Evolutionary conservation across 164 flowering plant species (phyloP).

Genomic region (Nymphaea colorata): DNA sequence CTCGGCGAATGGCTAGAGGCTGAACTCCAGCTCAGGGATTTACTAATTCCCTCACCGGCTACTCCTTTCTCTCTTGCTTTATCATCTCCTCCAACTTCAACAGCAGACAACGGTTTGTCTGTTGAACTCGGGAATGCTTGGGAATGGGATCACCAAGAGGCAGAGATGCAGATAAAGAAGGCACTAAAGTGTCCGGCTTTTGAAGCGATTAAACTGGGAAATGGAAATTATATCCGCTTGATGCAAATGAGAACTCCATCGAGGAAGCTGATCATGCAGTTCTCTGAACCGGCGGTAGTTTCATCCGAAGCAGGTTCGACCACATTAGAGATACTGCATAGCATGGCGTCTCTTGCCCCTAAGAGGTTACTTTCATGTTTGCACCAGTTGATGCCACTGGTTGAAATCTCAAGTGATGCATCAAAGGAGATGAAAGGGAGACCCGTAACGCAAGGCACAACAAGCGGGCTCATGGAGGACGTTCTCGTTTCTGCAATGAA

Average conservation of each 20-base stretch:
- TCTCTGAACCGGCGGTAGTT: neutral
- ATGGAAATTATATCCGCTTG: neutral
- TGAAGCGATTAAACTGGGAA: neutral
- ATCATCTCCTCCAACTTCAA: neutral
- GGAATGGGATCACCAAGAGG: neutral
- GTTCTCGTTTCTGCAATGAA: neutral
- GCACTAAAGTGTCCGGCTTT: neutral
- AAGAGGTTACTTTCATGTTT: neutral
- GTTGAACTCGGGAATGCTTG: too few species aligned
- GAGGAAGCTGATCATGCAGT: neutral
- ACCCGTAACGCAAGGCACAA: neutral
- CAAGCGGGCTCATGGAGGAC: neutral
- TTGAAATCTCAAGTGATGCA: neutral
- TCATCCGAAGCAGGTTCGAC: neutral
- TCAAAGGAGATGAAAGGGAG: neutral
- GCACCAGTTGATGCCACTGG: neutral
- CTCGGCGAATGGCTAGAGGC: constrained; percentile 2
- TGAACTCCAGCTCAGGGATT: neutral
- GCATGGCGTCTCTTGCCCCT: neutral
- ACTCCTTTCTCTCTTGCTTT: neutral
- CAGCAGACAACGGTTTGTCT: too few species aligned
- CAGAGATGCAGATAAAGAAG: neutral
- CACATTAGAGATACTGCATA: neutral
- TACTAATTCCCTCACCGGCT: neutral
- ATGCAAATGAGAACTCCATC: neutral